phyloP scores from a whole-genome alignment of 306 rosid genomes.

The Sicyos baderoa region DNA sequence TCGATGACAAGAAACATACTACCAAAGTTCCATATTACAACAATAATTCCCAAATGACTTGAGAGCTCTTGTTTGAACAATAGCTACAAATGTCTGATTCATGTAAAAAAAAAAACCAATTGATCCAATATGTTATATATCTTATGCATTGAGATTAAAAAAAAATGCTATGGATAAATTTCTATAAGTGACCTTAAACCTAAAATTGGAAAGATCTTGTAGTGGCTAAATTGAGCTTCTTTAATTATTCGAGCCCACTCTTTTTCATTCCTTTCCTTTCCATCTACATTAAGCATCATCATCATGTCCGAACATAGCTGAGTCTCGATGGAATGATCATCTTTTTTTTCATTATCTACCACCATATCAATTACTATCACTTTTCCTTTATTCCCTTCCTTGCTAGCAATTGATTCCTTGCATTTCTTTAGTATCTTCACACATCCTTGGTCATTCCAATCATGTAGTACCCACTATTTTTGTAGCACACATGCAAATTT shows the following conservation, averaged over 20 bases:
- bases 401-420: constrained; percentile 29
- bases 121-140: no score
- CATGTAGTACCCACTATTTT: constrained; percentile 3
- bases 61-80: no score
- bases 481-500: constrained; percentile 28
- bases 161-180: neutral
- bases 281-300: constrained; percentile 19
- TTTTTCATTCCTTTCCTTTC: constrained; percentile 30
- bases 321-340: constrained; percentile 23
- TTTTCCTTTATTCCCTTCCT: constrained; percentile 28
- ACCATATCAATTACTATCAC: constrained; percentile 41
- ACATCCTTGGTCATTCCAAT: no score
- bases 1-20: no score
- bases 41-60: no score
- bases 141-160: neutral
- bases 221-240: constrained; percentile 31
- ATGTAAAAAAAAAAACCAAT: no score
- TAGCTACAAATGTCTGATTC: no score
- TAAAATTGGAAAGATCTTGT: constrained; percentile 25
- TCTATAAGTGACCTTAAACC: constrained; percentile 38
- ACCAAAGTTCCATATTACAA: no score
- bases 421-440: constrained; percentile 31
- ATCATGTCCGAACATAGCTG: constrained; percentile 25
- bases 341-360: constrained; percentile 21
- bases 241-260: constrained; percentile 28